phyloP scores from a whole-genome alignment of 2,329 filamentous ascomycete genomes.

The Venturia nashicola region DNA sequence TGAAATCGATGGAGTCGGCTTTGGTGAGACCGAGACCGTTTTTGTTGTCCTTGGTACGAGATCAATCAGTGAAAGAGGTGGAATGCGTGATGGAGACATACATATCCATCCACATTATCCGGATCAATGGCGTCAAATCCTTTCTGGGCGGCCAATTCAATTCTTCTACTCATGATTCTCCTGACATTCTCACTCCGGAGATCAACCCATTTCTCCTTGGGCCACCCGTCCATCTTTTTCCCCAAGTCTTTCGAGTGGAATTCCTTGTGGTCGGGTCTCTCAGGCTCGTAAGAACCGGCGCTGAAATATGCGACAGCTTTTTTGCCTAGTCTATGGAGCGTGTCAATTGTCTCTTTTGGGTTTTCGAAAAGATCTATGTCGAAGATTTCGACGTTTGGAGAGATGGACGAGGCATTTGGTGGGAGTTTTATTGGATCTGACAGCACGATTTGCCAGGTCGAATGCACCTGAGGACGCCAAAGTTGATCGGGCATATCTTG shows the following conservation, averaged over 20 bases:
- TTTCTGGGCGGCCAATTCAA: slow-evolving; percentile 46
- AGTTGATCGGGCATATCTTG: slow-evolving; percentile 12
- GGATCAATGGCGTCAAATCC: slow-evolving; percentile 59
- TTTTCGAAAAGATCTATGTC: slow-evolving; percentile 51
- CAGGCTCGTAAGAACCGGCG: slow-evolving; percentile 55
- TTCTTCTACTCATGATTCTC: slow-evolving; percentile 48
- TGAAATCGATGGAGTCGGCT: slow-evolving; percentile 44
- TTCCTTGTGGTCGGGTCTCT: slow-evolving; percentile 44
- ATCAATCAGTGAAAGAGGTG: background rate
- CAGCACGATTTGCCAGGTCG: slow-evolving; percentile 52
- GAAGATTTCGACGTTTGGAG: slow-evolving; percentile 42
- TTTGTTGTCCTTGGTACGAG: slow-evolving; percentile 35
- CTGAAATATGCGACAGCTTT: slow-evolving; percentile 67
- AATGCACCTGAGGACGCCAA: slow-evolving; percentile 42
- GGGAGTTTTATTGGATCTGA: slow-evolving; percentile 25
- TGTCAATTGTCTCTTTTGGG: slow-evolving; percentile 31
- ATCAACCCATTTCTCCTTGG: slow-evolving; percentile 56
- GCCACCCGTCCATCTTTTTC: slow-evolving; percentile 50
- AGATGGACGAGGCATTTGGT: slow-evolving; percentile 24
- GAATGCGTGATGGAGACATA: slow-evolving; percentile 24
- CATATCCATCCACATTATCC: slow-evolving; percentile 58
- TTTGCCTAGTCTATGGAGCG: slow-evolving; percentile 38
- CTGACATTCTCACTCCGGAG: slow-evolving; percentile 45
- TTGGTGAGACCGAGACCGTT: slow-evolving; percentile 49
- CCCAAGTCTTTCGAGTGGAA: slow-evolving; percentile 48